Conservation (phyloP, 768 basidiomycete species). For the Holtermanniella nyarrowii region DNA sequence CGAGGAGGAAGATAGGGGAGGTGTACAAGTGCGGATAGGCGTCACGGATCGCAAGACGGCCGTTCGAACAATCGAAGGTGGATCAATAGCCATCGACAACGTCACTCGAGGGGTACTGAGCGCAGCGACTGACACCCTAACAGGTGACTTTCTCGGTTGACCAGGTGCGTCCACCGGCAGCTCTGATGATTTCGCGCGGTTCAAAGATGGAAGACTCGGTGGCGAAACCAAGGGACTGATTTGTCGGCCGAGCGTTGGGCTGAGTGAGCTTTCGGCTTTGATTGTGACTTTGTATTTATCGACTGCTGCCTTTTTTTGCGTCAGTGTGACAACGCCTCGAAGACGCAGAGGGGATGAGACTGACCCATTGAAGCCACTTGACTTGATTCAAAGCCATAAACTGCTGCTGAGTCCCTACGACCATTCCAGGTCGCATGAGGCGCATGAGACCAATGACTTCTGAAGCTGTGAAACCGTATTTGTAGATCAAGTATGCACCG, state of each 20-base stretch:
- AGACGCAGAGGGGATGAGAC: slow-evolving; percentile 2
- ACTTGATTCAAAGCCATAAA: slow-evolving; percentile 34
- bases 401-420: slow-evolving; percentile 40
- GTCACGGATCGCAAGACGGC: not conserved
- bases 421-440: slow-evolving; percentile 71
- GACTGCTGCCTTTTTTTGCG: not conserved
- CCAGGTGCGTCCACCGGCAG: slow-evolving; percentile 29
- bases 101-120: no score
- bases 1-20: not conserved
- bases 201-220: no score
- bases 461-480: slow-evolving; percentile 89
- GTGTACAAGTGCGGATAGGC: not conserved
- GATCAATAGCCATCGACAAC: no score
- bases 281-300: not conserved
- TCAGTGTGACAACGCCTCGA: not conserved
- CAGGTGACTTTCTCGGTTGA: slow-evolving; percentile 29
- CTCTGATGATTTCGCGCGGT: no score
- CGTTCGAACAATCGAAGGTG: not conserved
- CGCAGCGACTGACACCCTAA: no score
- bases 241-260: no score
- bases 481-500: slow-evolving; percentile 97
- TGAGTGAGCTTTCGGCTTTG: no score
- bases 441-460: slow-evolving; percentile 99
- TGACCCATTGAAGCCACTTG: slow-evolving; percentile 36
- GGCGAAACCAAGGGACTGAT: no score